phyloP scores from a whole-genome alignment of 805 yeast genomes.

The Tetrapisispora taiwanensis region DNA sequence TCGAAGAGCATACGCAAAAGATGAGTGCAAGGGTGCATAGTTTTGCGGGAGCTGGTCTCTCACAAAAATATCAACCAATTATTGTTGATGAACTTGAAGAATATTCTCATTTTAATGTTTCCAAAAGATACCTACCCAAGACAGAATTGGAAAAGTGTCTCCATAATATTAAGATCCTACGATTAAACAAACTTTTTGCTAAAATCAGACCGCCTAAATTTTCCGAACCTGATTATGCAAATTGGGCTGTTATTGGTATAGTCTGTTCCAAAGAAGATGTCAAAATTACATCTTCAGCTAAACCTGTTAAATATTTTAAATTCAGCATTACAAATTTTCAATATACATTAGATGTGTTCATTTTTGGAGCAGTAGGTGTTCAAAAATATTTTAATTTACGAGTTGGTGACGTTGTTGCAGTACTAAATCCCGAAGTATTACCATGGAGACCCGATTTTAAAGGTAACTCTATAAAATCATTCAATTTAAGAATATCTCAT shows the following conservation, averaged over 20 bases:
- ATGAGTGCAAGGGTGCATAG: slow-evolving; percentile 32
- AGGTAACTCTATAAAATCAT: slow-evolving; percentile 28
- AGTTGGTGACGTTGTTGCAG: slow-evolving; percentile 62
- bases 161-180: slow-evolving; percentile 41
- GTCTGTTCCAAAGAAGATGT: slow-evolving; percentile 49
- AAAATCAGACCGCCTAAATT: slow-evolving; percentile 61
- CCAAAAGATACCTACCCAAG: slow-evolving; percentile 38
- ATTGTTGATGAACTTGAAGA: slow-evolving; percentile 37
- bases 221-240: slow-evolving; percentile 56
- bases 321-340: slow-evolving; percentile 60
- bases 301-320: slow-evolving; percentile 46
- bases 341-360: slow-evolving; percentile 45
- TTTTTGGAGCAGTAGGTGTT: slow-evolving; percentile 55
- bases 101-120: slow-evolving; percentile 35
- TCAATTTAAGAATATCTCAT: slow-evolving; percentile 47
- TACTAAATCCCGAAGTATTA: slow-evolving; percentile 64
- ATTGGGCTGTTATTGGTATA: slow-evolving; percentile 75
- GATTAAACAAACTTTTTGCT: slow-evolving; percentile 51
- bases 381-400: slow-evolving; percentile 62
- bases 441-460: slow-evolving; percentile 25
- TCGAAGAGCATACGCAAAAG: slow-evolving; percentile 18
- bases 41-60: slow-evolving; percentile 24
- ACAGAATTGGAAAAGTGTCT: slow-evolving; percentile 32
- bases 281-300: slow-evolving; percentile 33
- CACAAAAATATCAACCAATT: slow-evolving; percentile 19